Conservation (phyloP, 768 basidiomycete genomes). For the Naematelia aurantialba region DNA sequence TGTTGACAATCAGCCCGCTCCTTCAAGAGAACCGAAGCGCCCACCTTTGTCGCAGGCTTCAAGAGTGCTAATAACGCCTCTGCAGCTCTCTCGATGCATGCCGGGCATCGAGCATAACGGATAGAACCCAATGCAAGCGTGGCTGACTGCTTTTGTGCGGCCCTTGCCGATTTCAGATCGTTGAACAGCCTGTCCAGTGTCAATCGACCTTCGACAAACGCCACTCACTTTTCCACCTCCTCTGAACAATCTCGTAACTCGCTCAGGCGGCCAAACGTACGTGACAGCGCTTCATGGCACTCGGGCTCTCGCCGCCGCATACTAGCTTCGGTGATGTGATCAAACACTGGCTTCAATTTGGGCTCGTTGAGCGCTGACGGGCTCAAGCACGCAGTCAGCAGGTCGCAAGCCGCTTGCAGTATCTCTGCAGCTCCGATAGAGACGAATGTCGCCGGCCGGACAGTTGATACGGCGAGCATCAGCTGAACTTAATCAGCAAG, state of each 20-base stretch:
- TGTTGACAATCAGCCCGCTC: constrained; percentile 4
- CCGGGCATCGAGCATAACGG: constrained; percentile 15
- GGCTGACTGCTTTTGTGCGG: constrained; percentile 33
- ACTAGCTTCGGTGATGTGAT: constrained; percentile 58
- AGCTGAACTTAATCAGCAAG: constrained; percentile 55
- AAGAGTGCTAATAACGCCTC: constrained; percentile 29
- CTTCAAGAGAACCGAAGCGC: not conserved
- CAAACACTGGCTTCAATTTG: constrained; percentile 51
- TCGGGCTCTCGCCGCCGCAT: constrained; percentile 62
- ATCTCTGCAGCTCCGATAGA: constrained; percentile 69
- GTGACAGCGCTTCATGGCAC: constrained; percentile 75
- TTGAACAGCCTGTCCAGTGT: constrained; percentile 22
- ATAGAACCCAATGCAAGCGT: constrained; percentile 36
- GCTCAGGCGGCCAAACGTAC: constrained; percentile 67
- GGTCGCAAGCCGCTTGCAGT: constrained; percentile 65
- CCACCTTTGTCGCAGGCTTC: constrained; percentile 27
- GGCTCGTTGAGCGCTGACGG: constrained; percentile 53
- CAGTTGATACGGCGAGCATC: constrained; percentile 59
- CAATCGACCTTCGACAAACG: not conserved
- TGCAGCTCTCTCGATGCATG: constrained; percentile 12
- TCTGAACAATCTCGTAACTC: constrained; percentile 62
- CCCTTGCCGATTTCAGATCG: constrained; percentile 31
- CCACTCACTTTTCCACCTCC: constrained; percentile 70
- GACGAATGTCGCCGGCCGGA: constrained; percentile 62
- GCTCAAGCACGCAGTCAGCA: constrained; percentile 65